Evolutionary conservation across 768 basidiomycete species (phyloP).

Genomic region (Collybia mongolica): DNA sequence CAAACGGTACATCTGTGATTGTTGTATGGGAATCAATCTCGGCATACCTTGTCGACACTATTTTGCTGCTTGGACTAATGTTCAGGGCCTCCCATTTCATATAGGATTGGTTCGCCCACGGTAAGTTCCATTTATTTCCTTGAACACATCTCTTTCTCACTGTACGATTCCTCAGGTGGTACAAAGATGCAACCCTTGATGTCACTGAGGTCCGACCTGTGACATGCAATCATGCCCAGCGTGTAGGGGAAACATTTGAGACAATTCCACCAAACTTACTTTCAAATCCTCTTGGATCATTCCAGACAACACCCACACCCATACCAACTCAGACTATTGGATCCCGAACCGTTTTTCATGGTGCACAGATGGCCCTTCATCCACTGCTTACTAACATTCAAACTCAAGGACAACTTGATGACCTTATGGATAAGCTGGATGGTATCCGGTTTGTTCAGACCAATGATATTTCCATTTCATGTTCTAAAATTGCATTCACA

Average conservation of each 20-base stretch:
- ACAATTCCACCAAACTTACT: neutral
- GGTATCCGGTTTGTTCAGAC: slow-evolving; percentile 4
- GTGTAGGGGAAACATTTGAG: neutral
- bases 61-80: slow-evolving; percentile 11
- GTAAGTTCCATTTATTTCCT: slow-evolving; percentile 5
- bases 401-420: slow-evolving; percentile 21
- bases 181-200: slow-evolving; percentile 11
- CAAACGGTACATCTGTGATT: slow-evolving; percentile 23
- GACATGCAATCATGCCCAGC: neutral
- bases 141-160: neutral
- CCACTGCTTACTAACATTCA: slow-evolving; percentile 19
- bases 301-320: neutral
- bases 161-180: slow-evolving; percentile 12
- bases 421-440: slow-evolving; percentile 8
- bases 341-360: slow-evolving; percentile 17
- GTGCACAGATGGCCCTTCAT: slow-evolving; percentile 18
- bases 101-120: slow-evolving; percentile 17
- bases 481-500: neutral
- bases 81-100: slow-evolving; percentile 20
- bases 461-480: neutral
- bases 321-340: slow-evolving; percentile 17
- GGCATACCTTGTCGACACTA: slow-evolving; percentile 24
- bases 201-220: neutral
- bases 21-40: slow-evolving; percentile 24
- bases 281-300: slow-evolving; percentile 3